These are phyloP conservation scores for Hypoxylon sp. DNA, from an alignment of 2,329 filamentous ascomycete species.

Conservation along the genomic window DNA sequence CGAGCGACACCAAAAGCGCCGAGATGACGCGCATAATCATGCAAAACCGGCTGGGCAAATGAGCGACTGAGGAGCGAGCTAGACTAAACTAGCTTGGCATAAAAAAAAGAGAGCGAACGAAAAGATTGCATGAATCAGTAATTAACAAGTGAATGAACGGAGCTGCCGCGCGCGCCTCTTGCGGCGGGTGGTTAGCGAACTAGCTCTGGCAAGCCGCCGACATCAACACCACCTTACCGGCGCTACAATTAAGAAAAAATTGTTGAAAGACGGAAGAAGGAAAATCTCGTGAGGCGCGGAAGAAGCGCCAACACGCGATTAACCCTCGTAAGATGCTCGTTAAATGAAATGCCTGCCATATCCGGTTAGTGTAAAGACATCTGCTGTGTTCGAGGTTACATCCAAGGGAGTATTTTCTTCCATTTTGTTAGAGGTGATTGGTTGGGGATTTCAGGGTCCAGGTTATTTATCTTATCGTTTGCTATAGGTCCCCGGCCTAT, in stretches of 20 bases:
- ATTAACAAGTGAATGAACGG: slow-evolving; percentile 22
- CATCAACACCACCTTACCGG: slow-evolving; percentile 26
- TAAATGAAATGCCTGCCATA: slow-evolving; percentile 29
- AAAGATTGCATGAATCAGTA: background rate
- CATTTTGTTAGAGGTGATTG: slow-evolving; percentile 2
- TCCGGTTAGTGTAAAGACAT: slow-evolving; percentile 33
- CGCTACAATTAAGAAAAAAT: background rate
- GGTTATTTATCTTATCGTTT: too few relatives aligned
- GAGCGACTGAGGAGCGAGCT: slow-evolving; percentile 21
- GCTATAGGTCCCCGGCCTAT: too few relatives aligned
- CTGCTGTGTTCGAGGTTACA: too few relatives aligned
- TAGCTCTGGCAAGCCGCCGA: slow-evolving; percentile 15
- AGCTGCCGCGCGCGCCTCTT: slow-evolving; percentile 23
- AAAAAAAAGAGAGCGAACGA: slow-evolving; percentile 22
- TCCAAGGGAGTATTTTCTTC: slow-evolving; percentile 2
- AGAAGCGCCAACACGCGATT: slow-evolving; percentile 11
- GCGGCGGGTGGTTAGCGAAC: slow-evolving; percentile 15
- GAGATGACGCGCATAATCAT: slow-evolving; percentile 21
- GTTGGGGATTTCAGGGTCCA: slow-evolving; percentile 4
- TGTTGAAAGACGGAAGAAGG: too few relatives aligned
- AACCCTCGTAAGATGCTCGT: slow-evolving; percentile 26
- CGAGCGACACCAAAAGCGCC: slow-evolving; percentile 12
- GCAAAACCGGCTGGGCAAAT: too few relatives aligned
- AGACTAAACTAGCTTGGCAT: slow-evolving; percentile 2
- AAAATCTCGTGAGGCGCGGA: slow-evolving; percentile 14